These are phyloP conservation scores for Myxozyma kluyveri DNA, from an alignment of 805 yeast genomes.

Conservation along the genomic window DNA sequence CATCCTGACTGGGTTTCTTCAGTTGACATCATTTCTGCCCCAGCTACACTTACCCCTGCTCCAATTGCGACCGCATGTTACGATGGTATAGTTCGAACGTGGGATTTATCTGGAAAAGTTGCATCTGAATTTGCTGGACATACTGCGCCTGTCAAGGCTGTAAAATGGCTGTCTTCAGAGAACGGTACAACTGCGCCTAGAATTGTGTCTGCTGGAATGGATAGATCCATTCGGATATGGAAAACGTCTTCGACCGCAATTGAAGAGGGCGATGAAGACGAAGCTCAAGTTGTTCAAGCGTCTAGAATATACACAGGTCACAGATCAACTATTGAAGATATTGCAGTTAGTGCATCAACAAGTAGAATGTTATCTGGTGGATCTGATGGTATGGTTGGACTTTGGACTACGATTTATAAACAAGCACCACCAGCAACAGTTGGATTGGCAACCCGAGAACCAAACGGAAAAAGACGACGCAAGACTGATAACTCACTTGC, in stretches of 20 bases:
- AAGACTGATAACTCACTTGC: constrained; percentile 75
- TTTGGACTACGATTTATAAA: constrained; percentile 86
- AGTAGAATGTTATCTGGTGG: constrained; percentile 79
- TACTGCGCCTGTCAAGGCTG: constrained; percentile 79
- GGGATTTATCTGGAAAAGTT: constrained; percentile 76
- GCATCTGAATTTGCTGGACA: constrained; percentile 84
- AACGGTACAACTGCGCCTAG: constrained; percentile 52
- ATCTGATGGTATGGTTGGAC: constrained; percentile 71
- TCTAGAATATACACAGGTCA: constrained; percentile 67
- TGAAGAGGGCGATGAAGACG: constrained; percentile 43
- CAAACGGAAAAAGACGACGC: constrained; percentile 85
- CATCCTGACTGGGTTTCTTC: constrained; percentile 97
- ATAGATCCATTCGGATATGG: constrained; percentile 87
- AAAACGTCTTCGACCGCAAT: constrained; percentile 47
- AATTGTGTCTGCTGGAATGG: constrained; percentile 82
- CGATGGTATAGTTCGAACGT: constrained; percentile 90
- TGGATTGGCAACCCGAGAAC: constrained; percentile 37
- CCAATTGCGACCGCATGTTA: constrained; percentile 83
- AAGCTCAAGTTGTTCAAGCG: constrained; percentile 21
- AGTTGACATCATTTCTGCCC: constrained; percentile 47
- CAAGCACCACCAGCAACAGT: constrained; percentile 66
- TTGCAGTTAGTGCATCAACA: constrained; percentile 56
- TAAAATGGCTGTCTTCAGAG: constrained; percentile 56
- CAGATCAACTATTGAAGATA: constrained; percentile 75
- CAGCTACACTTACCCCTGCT: constrained; percentile 25